Evolutionary conservation across 2,329 filamentous ascomycete species (phyloP).

Genomic region (Phialemoniopsis sp.): DNA sequence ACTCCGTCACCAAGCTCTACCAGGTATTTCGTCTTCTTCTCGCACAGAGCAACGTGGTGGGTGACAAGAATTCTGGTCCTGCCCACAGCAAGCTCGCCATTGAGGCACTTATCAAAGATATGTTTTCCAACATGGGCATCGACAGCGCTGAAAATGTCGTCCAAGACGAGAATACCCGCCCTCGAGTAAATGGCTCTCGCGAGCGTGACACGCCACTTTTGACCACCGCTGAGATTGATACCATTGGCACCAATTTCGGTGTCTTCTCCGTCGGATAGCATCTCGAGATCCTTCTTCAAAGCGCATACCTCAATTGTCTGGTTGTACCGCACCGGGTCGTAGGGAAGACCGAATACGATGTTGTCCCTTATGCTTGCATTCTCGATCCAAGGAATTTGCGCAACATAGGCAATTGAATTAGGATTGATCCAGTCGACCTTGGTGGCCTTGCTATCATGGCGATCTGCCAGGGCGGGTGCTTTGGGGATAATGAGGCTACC

Average conservation of each 20-base stretch:
- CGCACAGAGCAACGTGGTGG: slow-evolving; percentile 70
- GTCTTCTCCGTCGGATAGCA: slow-evolving; percentile 70
- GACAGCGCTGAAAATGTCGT: slow-evolving; percentile 81
- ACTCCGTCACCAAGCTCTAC: slow-evolving; percentile 69
- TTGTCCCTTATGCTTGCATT: slow-evolving; percentile 77
- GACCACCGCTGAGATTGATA: slow-evolving; percentile 79
- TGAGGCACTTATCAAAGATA: slow-evolving; percentile 72
- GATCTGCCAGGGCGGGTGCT: slow-evolving; percentile 44
- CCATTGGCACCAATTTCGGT: slow-evolving; percentile 84
- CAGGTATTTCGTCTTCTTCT: slow-evolving; percentile 68
- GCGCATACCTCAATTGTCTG: slow-evolving; percentile 71
- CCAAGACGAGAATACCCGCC: slow-evolving; percentile 70
- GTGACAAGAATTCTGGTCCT: slow-evolving; percentile 77
- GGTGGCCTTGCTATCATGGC: slow-evolving; percentile 60
- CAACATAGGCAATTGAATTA: slow-evolving; percentile 67
- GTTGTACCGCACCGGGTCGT: slow-evolving; percentile 63
- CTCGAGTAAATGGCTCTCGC: slow-evolving; percentile 77
- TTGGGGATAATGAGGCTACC: slow-evolving; percentile 56
- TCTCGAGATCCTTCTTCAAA: slow-evolving; percentile 69
- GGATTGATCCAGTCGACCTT: slow-evolving; percentile 65
- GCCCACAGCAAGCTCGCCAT: slow-evolving; percentile 63
- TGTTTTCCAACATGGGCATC: slow-evolving; percentile 79
- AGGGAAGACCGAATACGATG: slow-evolving; percentile 71
- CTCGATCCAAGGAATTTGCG: slow-evolving; percentile 82
- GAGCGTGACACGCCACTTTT: slow-evolving; percentile 78